Percentiles rank a stretch among this genome's conserved stretches.
Evolutionary conservation across 2,329 filamentous ascomycete genomes (phyloP).

Genomic region (Xylariaceae sp.): DNA sequence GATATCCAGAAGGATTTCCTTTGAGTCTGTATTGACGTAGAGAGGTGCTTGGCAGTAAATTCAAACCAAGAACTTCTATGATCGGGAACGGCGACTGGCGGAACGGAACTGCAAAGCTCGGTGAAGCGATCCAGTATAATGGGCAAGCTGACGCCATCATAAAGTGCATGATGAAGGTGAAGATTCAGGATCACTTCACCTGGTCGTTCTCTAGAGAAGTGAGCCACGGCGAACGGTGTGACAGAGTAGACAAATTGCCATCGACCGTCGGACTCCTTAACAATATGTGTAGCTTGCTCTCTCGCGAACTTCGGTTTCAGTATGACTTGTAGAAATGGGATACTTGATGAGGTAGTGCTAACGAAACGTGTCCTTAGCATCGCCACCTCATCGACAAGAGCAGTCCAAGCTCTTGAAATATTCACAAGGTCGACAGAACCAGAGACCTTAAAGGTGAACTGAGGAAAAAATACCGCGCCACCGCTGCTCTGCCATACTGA

Average conservation of each 20-base stretch:
- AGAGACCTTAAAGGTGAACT: constrained; percentile 57
- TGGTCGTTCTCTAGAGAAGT: constrained; percentile 11
- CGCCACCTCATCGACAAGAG: constrained; percentile 48
- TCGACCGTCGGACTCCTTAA: constrained; percentile 18
- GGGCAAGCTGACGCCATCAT: constrained; percentile 76
- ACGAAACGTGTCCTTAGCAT: constrained; percentile 67
- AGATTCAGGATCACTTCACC: constrained; percentile 40
- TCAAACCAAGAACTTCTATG: constrained; percentile 24
- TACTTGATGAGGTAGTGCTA: constrained; percentile 38
- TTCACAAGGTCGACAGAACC: constrained; percentile 33
- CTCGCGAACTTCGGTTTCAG: constrained; percentile 35
- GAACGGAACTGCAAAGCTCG: constrained; percentile 20
- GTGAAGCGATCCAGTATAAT: constrained; percentile 47
- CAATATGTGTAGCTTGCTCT: constrained; percentile 23
- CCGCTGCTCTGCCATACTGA: constrained; percentile 64
- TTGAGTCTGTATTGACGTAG: constrained; percentile 8
- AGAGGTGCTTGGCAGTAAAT: constrained; percentile 23
- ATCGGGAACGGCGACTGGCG: neutral
- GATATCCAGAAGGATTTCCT: constrained; percentile 40
- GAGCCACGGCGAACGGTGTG: constrained; percentile 27
- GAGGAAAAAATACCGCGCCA: constrained; percentile 66
- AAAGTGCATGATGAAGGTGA: constrained; percentile 77
- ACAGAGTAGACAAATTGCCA: constrained; percentile 22
- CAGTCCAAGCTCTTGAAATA: constrained; percentile 56
- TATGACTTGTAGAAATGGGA: constrained; percentile 61